Evolutionary conservation across 495 filamentous ascomycete species (phyloP).

Genomic region (Penicillium paradoxum): DNA sequence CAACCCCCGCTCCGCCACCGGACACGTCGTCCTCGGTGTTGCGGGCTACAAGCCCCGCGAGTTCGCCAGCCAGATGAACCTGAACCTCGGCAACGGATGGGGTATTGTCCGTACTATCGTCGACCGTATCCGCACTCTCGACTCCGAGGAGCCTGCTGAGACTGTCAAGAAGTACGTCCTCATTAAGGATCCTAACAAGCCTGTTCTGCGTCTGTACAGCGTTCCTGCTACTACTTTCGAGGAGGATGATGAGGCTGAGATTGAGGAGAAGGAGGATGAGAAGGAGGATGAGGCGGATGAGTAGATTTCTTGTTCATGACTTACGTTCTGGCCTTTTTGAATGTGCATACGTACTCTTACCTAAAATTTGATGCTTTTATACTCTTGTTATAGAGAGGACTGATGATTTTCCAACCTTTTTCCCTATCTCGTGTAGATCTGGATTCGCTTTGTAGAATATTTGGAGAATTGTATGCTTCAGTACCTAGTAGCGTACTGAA

Average conservation of each 20-base stretch:
- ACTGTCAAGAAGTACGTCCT: conserved; percentile 62
- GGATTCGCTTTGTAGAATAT: no score
- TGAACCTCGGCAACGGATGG: conserved; percentile 95
- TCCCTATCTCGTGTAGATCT: no score
- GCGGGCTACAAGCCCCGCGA: conserved; percentile 95
- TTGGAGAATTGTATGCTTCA: no score
- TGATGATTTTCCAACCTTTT: background rate
- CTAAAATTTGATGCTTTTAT: conserved; percentile 16
- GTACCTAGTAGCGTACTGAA: no score
- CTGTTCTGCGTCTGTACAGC: conserved; percentile 84
- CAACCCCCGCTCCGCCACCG: conserved; percentile 82
- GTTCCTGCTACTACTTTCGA: conserved; percentile 86
- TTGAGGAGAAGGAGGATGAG: conserved; percentile 41
- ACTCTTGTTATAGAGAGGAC: conserved; percentile 2
- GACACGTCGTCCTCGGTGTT: conserved; percentile 92
- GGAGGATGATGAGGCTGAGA: conserved; percentile 55
- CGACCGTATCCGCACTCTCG: conserved; percentile 64
- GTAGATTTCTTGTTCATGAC: conserved; percentile 23
- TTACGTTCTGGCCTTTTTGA: conserved; percentile 13
- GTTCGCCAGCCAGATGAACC: conserved; percentile 96
- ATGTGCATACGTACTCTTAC: conserved; percentile 11
- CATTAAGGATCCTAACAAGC: conserved; percentile 91
- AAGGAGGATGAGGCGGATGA: conserved; percentile 27
- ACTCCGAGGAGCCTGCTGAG: conserved; percentile 67
- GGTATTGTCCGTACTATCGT: conserved; percentile 96